Conservation (phyloP, 768 basidiomycete species). For the Rhizopogon vesiculosus region DNA sequence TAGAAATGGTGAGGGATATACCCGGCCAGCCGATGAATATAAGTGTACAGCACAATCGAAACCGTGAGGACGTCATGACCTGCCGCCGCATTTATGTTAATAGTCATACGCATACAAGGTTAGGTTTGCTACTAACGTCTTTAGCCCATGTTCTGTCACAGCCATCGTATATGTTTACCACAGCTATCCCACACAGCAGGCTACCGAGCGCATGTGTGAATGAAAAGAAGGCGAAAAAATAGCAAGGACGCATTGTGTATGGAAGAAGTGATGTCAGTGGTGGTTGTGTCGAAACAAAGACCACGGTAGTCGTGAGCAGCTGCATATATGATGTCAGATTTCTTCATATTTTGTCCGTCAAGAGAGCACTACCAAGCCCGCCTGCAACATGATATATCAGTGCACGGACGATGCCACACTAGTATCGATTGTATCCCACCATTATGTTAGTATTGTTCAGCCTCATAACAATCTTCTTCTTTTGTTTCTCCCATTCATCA, state of each 20-base stretch:
- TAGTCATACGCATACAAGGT: not conserved
- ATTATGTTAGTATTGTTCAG: not conserved
- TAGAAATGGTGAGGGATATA: not conserved
- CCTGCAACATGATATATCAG: not conserved
- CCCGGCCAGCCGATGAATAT: not conserved
- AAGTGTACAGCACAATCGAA: not conserved
- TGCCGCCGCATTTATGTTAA: not conserved
- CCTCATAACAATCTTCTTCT: not conserved
- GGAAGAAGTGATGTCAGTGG: not conserved
- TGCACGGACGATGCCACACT: not conserved
- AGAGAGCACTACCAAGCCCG: not conserved
- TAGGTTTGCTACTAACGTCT: not conserved
- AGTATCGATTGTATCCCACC: not conserved
- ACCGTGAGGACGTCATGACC: no score
- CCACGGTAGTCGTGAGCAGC: no score
- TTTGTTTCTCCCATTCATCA: not conserved
- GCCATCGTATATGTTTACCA: not conserved
- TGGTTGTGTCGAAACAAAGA: not conserved
- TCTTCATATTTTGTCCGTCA: not conserved
- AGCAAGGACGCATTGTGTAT: not conserved
- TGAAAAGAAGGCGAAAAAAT: not conserved
- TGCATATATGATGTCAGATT: not conserved
- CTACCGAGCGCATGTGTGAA: not conserved
- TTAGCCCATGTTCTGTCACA: constrained; percentile 1
- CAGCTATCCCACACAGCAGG: not conserved